Evolutionary conservation across 1,284 basidiomycete genomes (phyloP), one percentile per base, ranked within the genome.

Genomic region (Veloboletus limbatus): DNA sequence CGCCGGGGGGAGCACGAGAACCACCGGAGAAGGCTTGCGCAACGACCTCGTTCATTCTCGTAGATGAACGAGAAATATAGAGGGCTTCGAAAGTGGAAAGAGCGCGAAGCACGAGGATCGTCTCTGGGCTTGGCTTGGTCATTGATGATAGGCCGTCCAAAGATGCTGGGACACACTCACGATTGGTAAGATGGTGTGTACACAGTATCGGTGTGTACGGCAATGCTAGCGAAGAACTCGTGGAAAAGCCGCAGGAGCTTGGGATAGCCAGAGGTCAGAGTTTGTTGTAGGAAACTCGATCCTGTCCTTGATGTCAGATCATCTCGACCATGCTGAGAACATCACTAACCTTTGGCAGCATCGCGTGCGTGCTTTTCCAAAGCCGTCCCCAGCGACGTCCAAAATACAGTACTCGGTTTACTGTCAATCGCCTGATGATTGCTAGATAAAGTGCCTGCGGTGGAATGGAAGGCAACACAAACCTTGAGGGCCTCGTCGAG

Each of bases 211-310:
- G 95, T 97, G 58, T 97, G 90, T 5, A 97, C 85, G 1, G 92
- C 82, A 40, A 97, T 94, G 65, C 94, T 94, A 16, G 88, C 83
- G 63, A 98, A 97, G 68, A 98, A 96, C 32, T 94, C 92, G 45
- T 98, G 94, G 67, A 98, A 94, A 10, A 97, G 75, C 11, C 96
- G 80, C 7, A 98, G 66, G 4, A 98, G 72, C 40, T 81, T 79
- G 2, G 92, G 90, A 68, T 98, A 97, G 17, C 90, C 88, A 3
- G 79, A 73, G 56, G 86, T 85, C 18, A 98, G 72, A 3, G 91
- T 88, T 62, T 93, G 91, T 54, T 94, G 91, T 10, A 97, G 69
- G 67, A 98, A 89, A 5, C 78, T 77, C 0, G 90, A 94, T 20
- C 74, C 89, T 92, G 41, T 17, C 11, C 22, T 13, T 17, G 36